Percentiles rank a stretch among this genome's conserved stretches.
Evolutionary conservation across 2,329 filamentous ascomycete genomes (phyloP).

Genomic region (Calonectria multiphialidica): DNA sequence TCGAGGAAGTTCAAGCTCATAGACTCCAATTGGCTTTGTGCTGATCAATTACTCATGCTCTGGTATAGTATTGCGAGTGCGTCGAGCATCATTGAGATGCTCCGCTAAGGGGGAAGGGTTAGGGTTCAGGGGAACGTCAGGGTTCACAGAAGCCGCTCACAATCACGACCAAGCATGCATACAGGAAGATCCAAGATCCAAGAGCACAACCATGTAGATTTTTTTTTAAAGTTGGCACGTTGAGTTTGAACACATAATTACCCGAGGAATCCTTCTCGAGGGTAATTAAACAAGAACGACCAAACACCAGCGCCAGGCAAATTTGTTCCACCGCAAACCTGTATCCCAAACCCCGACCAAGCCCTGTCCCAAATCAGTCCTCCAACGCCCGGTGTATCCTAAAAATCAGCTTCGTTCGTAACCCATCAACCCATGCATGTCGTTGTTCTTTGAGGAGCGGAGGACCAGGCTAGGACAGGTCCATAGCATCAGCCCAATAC

Average conservation of each 20-base stretch:
- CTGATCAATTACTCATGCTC: not conserved
- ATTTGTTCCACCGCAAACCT: not conserved
- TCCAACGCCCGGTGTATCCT: not conserved
- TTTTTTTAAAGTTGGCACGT: not conserved
- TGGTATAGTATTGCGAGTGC: no score
- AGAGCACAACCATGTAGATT: not conserved
- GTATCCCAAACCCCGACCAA: not conserved
- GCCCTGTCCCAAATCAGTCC: not conserved
- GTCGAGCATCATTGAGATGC: no score
- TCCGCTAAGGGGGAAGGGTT: no score
- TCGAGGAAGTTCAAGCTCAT: not conserved
- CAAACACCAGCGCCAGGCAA: not conserved
- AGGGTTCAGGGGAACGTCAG: no score
- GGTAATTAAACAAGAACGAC: not conserved
- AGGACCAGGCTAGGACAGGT: not conserved
- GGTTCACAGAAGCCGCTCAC: not conserved
- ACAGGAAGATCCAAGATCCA: not conserved
- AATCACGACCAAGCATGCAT: not conserved
- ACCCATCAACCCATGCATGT: not conserved
- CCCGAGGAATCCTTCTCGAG: not conserved
- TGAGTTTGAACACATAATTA: not conserved
- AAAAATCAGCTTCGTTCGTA: not conserved
- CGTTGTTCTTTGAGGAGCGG: not conserved
- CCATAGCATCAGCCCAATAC: slow-evolving; percentile 16
- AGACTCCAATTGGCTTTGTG: not conserved